Conservation (phyloP, 2,329 filamentous ascomycete species). For the Penicillium sp. region DNA sequence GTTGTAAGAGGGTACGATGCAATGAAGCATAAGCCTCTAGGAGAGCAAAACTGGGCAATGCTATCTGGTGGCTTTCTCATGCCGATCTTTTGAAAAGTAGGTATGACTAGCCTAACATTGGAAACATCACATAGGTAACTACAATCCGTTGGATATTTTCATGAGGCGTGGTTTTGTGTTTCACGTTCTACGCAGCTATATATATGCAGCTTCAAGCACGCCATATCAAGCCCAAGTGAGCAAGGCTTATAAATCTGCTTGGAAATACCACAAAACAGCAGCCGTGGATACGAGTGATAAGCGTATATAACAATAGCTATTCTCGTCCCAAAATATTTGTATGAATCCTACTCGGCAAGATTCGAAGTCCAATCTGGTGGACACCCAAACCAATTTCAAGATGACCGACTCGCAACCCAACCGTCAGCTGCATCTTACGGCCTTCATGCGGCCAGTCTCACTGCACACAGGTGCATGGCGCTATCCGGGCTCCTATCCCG, state of each 20-base stretch:
- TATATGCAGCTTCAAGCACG: neutral
- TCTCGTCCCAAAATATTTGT: neutral
- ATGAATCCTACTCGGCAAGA: neutral
- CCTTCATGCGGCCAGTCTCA: slow-evolving; percentile 58
- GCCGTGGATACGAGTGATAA: neutral
- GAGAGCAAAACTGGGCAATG: no score
- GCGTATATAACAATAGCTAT: neutral
- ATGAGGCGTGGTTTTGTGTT: neutral
- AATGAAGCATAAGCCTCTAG: no score
- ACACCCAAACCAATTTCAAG: neutral
- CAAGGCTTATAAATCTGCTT: slow-evolving; percentile 1
- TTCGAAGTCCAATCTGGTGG: neutral
- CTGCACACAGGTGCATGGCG: slow-evolving; percentile 58
- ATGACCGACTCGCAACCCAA: slow-evolving; percentile 15
- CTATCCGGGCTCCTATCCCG: slow-evolving; percentile 53
- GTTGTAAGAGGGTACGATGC: no score
- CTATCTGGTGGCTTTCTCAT: no score
- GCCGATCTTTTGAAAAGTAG: no score
- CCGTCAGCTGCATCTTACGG: slow-evolving; percentile 51
- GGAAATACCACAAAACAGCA: neutral
- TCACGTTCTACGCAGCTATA: neutral
- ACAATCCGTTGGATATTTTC: neutral
- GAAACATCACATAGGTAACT: neutral
- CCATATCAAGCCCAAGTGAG: neutral
- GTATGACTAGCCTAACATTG: no score